Evolutionary conservation across 163 green algal species (phyloP).

Genomic region (Scenedesmus sp.): DNA sequence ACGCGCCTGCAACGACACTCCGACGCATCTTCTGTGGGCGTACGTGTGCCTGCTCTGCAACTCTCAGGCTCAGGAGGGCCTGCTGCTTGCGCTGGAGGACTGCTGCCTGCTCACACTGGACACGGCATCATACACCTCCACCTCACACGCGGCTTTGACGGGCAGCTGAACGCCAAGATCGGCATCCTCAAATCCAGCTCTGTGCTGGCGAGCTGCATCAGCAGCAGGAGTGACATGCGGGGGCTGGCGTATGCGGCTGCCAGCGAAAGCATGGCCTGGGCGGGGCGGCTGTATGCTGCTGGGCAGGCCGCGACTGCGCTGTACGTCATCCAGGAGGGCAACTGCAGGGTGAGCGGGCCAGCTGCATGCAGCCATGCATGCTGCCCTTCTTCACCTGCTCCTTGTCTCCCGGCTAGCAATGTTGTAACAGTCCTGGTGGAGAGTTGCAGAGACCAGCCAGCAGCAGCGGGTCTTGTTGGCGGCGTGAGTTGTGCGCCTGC

Average conservation of each 20-base stretch:
- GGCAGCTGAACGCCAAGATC: conserved; percentile 66
- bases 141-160: conserved; percentile 65
- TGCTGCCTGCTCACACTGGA: conserved; percentile 58
- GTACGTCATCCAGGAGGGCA: conserved; percentile 60
- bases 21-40: background rate
- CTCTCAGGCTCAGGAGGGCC: conserved; percentile 33
- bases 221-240: conserved; percentile 51
- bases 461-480: background rate
- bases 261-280: conserved; percentile 15
- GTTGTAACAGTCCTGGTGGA: too few species aligned
- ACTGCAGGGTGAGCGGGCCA: conserved; percentile 55
- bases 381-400: background rate
- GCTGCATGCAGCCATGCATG: background rate
- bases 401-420: too few species aligned
- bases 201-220: conserved; percentile 42
- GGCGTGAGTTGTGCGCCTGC: background rate
- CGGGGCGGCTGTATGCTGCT: conserved; percentile 53
- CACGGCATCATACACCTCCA: conserved; percentile 50
- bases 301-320: conserved; percentile 48
- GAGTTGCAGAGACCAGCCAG: background rate
- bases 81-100: conserved; percentile 60
- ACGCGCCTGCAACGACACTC: background rate
- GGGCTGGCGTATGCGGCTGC: conserved; percentile 56
- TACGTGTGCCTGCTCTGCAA: background rate
- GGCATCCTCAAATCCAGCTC: conserved; percentile 42